Evolutionary conservation across 2,329 filamentous ascomycete genomes (phyloP), one percentile per base, ranked within the genome.

Genomic region (Penicillium nordicum): DNA sequence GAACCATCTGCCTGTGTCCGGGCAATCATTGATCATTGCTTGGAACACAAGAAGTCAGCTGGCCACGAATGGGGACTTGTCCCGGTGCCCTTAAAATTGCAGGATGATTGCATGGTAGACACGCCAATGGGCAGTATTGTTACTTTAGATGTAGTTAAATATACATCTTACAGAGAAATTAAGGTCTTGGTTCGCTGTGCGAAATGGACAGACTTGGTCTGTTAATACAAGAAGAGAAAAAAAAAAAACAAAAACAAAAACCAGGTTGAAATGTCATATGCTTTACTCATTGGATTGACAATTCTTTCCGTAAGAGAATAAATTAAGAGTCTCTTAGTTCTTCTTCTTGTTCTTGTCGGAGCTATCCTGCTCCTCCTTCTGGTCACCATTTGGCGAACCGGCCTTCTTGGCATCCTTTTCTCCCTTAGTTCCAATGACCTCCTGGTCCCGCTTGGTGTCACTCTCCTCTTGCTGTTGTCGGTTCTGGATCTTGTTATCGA

Each of bases 401-500:
- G 74, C 71, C 57, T 76, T 77, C 63, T 85, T 81, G 34, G 73
- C 75, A 43, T 83, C 80, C 65, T 83, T 81, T 64, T 86, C 87
- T 70, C 89, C 88, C 47, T 81, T 82, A 43, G 88, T 86, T 71
- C 92, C 85, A 57, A 78, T 78, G 55, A 77, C 76, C 62, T 81
- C 82, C 48, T 85, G 85, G 57, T 86, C 90, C 79, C 90, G 90
- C 69, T 88, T 85, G 44, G 81, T 84, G 67, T 97, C 93, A 78
- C 93, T 93, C 71, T 99, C 94, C 72, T 97, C 94, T 70, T 95
- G 89, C 74, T 95, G 90, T 78, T 97, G 92, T 74, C 93, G 85
- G 79, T 99, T 99, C 80, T 97, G 93, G 66, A 97, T 97, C 84
- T 99, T 99, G 82, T 99, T 99, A 81, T 99, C 94, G 65, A 99